Percentiles rank a stretch among this genome's conserved stretches.
Conservation (phyloP, 805 yeast genomes). For the Teunomyces panamensis region DNA sequence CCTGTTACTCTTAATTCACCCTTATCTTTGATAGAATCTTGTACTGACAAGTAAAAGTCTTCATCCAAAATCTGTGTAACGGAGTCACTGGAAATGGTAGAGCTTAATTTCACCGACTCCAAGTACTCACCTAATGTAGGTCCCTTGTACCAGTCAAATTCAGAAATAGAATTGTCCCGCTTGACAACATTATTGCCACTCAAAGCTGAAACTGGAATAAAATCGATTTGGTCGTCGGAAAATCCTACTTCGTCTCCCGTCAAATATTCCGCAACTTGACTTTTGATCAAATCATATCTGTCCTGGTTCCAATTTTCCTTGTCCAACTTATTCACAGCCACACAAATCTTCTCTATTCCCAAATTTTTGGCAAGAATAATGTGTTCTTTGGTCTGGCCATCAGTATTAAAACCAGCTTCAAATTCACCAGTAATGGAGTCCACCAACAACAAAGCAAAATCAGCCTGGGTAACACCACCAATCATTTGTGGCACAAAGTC, state of each 20-base stretch:
- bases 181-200: constrained; percentile 64
- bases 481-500: constrained; percentile 87
- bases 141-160: constrained; percentile 47
- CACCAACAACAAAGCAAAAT: constrained; percentile 67
- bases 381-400: constrained; percentile 81
- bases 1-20: constrained; percentile 58
- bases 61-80: constrained; percentile 23
- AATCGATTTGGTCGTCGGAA: constrained; percentile 36
- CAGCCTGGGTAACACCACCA: constrained; percentile 79
- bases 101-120: constrained; percentile 28
- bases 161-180: constrained; percentile 25
- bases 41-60: constrained; percentile 57
- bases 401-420: constrained; percentile 62
- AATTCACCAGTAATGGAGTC: constrained; percentile 66
- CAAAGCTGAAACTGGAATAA: constrained; percentile 69
- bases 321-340: constrained; percentile 73
- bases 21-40: constrained; percentile 55
- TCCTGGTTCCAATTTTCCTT: constrained; percentile 53
- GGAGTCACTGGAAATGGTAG: constrained; percentile 10
- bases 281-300: constrained; percentile 50
- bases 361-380: constrained; percentile 63
- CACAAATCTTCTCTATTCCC: constrained; percentile 59
- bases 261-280: constrained; percentile 50
- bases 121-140: constrained; percentile 41
- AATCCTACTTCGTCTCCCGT: constrained; percentile 51